Percentiles rank a stretch among this genome's conserved stretches.
Evolutionary conservation across 106 monocot genomes (phyloP).

Genomic region (Dactylorhiza incarnata): DNA sequence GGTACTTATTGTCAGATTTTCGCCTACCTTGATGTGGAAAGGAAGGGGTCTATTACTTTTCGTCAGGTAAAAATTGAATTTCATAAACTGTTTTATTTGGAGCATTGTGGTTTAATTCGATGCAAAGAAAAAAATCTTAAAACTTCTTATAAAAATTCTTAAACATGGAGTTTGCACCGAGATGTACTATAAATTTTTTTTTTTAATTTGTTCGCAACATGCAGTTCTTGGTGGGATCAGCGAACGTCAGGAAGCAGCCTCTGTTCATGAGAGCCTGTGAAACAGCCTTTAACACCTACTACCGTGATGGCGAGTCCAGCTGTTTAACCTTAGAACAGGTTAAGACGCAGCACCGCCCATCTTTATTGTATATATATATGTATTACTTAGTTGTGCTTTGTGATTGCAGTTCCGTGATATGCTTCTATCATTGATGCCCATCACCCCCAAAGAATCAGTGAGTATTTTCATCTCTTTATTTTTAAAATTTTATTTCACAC

Average conservation of each 20-base stretch:
- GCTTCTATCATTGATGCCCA: constrained; percentile 17
- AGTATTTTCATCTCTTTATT: constrained; percentile 18
- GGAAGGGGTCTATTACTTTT: constrained; percentile 73
- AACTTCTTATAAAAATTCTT: too few relatives aligned
- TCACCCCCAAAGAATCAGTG: constrained; percentile 25
- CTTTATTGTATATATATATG: background rate
- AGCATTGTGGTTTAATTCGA: too few relatives aligned
- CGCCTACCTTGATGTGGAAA: constrained; percentile 67
- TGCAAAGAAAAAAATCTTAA: too few relatives aligned
- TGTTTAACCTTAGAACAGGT: constrained; percentile 27
- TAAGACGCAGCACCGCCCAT: too few relatives aligned
- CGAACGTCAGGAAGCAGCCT: constrained; percentile 61
- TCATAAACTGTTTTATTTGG: background rate
- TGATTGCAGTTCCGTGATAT: constrained; percentile 33
- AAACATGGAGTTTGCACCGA: too few relatives aligned
- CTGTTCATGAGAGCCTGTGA: constrained; percentile 46
- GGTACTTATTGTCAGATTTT: constrained; percentile 51
- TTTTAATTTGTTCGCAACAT: too few relatives aligned
- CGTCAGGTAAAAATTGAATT: constrained; percentile 56
- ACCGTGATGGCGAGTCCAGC: constrained; percentile 7
- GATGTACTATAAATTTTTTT: too few relatives aligned
- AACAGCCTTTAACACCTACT: constrained; percentile 38
- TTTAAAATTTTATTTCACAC: too few relatives aligned
- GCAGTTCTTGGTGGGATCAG: constrained; percentile 83
- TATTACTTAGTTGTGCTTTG: background rate